A percentile compares a stretch with the other conserved stretches of the same genome.
Evolutionary conservation across 1,284 basidiomycete genomes (phyloP).

Genomic region (Moesziomyces antarcticus): DNA sequence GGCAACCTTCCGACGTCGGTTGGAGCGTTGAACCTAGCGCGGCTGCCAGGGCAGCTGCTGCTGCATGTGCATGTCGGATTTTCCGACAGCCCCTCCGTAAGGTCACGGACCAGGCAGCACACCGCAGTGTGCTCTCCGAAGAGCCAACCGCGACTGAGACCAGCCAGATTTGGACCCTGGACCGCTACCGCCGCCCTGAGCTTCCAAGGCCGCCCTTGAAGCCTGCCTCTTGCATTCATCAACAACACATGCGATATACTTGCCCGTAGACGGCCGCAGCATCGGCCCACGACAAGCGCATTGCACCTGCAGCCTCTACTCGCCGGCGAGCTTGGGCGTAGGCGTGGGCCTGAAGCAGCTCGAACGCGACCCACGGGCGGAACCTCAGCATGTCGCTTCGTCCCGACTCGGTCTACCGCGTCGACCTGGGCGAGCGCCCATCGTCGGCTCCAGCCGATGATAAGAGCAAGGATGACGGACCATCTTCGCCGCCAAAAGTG

Average conservation of each 20-base stretch:
- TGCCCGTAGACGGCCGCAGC: background rate
- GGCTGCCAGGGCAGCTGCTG: background rate
- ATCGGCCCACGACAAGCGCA: background rate
- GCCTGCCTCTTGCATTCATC: background rate
- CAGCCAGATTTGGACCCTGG: background rate
- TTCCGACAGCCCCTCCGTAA: background rate
- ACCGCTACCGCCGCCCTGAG: no score
- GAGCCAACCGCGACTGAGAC: background rate
- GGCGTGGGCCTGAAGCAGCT: background rate
- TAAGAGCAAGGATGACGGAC: background rate
- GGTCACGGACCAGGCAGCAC: background rate
- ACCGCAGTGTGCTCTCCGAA: no score
- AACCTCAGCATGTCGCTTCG: conserved; percentile 22
- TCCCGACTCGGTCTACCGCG: conserved; percentile 35
- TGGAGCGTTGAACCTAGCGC: no score
- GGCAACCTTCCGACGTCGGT: no score
- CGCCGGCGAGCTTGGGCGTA: background rate
- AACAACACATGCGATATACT: background rate
- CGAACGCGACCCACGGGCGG: background rate
- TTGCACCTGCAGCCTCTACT: background rate
- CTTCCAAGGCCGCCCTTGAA: no score
- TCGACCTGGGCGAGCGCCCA: conserved; percentile 9
- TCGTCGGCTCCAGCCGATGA: background rate
- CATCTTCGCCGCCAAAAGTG: conserved; percentile 14
- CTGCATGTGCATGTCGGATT: background rate